These are phyloP conservation scores for Lenwebbia sp. DNA, from an alignment of 345 rosid genomes.

Conservation along the genomic window DNA sequence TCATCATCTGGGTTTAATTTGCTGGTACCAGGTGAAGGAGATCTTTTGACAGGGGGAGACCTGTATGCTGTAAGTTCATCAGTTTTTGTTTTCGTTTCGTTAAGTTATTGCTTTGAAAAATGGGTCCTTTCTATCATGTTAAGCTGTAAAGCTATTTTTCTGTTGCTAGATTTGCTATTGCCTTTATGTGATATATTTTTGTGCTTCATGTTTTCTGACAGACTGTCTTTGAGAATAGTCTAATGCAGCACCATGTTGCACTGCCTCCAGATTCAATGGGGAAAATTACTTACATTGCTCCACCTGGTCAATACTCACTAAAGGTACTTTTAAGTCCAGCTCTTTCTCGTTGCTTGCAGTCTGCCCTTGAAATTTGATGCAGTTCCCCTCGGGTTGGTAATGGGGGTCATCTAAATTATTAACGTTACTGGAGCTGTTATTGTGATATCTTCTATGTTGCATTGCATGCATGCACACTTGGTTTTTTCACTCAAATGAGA, in stretches of 20 bases:
- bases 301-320: conserved; percentile 96
- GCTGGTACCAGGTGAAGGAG: conserved; percentile 74
- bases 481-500: neutral
- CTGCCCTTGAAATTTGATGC: neutral
- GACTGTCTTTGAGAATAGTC: conserved; percentile 91
- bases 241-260: conserved; percentile 84
- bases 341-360: neutral
- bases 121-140: neutral
- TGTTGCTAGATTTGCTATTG: neutral
- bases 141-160: neutral
- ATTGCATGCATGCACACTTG: neutral
- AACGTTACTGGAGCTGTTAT: neutral
- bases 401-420: neutral
- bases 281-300: conserved; percentile 83
- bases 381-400: neutral
- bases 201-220: conserved; percentile 13
- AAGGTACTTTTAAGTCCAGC: conserved; percentile 33
- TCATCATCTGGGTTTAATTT: neutral
- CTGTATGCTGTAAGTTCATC: conserved; percentile 79
- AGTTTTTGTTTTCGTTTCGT: neutral
- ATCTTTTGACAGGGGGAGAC: conserved; percentile 94
- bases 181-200: neutral
- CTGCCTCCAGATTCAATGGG: conserved; percentile 99
- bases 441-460: neutral
- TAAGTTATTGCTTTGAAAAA: neutral